These are phyloP conservation scores for Sporothrix pseudoabietina DNA, from an alignment of 2,329 filamentous ascomycete genomes.

Conservation along the genomic window DNA sequence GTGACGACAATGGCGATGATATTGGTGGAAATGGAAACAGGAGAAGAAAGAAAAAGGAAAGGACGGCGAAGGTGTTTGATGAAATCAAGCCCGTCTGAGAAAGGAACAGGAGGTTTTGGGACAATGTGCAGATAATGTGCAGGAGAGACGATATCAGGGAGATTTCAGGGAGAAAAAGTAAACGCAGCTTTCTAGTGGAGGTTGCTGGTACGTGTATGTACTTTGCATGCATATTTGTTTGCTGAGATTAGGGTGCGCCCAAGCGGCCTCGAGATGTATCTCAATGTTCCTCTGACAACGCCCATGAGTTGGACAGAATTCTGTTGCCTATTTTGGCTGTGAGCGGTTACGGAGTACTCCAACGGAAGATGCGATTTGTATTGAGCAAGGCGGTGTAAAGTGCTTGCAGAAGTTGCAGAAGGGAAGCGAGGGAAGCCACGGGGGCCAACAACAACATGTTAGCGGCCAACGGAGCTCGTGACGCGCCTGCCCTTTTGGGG, in stretches of 20 bases:
- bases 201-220: conserved; percentile 3
- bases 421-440: neutral
- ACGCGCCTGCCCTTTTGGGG: conserved; percentile 8
- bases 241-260: neutral
- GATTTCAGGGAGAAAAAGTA: neutral
- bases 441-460: neutral
- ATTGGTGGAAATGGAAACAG: neutral
- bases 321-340: neutral
- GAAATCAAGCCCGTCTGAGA: neutral
- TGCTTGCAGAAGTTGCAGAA: neutral
- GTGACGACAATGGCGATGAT: neutral
- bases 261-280: neutral
- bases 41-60: neutral
- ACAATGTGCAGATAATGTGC: neutral
- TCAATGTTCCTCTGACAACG: neutral
- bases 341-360: neutral
- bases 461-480: conserved; percentile 1
- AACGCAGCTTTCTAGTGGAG: neutral
- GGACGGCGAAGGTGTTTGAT: neutral
- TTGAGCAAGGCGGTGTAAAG: neutral
- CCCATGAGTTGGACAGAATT: neutral
- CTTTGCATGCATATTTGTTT: neutral
- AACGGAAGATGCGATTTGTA: neutral
- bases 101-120: neutral
- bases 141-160: neutral